Evolutionary conservation across 805 yeast species (phyloP).

Genomic region (Cyberlindnera samutprakarnensis): DNA sequence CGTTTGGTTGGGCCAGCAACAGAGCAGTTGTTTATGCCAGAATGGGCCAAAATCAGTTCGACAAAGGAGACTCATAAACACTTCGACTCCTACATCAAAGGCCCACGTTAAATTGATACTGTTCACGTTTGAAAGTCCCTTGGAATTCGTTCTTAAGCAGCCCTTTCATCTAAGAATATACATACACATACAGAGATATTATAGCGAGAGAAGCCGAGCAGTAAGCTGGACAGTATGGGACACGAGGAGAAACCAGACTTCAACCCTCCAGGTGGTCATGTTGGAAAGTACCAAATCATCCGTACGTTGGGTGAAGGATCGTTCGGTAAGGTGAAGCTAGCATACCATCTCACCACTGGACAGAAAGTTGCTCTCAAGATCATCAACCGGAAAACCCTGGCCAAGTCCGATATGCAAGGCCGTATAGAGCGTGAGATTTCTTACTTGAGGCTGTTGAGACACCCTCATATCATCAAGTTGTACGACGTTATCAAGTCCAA

Average conservation of each 20-base stretch:
- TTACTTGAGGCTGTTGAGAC: constrained; percentile 78
- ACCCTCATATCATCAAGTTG: constrained; percentile 92
- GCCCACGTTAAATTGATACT: too few species aligned
- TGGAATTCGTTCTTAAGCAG: too few species aligned
- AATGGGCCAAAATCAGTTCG: too few species aligned
- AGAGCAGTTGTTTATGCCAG: too few species aligned
- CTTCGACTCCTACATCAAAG: too few species aligned
- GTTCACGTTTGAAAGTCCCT: too few species aligned
- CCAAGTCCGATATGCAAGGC: constrained; percentile 96
- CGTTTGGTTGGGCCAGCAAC: too few species aligned
- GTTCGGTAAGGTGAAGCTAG: constrained; percentile 91
- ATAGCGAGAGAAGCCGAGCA: too few species aligned
- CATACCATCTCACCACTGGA: constrained; percentile 84
- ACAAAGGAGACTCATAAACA: too few species aligned
- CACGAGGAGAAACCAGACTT: constrained; percentile 20
- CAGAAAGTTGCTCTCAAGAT: constrained; percentile 90
- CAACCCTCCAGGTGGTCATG: constrained; percentile 36
- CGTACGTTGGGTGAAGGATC: constrained; percentile 95
- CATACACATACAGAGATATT: too few species aligned
- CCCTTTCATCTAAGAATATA: too few species aligned
- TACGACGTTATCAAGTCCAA: constrained; percentile 93
- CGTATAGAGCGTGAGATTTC: constrained; percentile 92
- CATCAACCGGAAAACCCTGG: constrained; percentile 84
- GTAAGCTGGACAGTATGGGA: constrained; percentile 16
- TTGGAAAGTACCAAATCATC: constrained; percentile 90